phyloP scores from a whole-genome alignment of 148 eudicot genomes.

The Rhododendron mucronatum region DNA sequence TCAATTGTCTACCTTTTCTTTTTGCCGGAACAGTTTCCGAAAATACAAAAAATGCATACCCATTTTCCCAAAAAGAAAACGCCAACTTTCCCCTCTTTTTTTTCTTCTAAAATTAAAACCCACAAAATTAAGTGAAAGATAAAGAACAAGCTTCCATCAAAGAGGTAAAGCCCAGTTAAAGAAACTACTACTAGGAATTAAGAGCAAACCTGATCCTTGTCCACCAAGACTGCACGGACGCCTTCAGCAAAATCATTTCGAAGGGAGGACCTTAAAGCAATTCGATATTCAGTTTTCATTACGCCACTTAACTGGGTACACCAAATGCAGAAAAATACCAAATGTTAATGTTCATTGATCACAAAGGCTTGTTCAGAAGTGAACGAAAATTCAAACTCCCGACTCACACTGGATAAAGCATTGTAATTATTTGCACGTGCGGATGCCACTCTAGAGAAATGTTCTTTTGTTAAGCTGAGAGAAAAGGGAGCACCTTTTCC shows the following conservation, averaged over 20 bases:
- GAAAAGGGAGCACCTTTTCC: conserved; percentile 86
- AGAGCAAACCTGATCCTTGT: conserved; percentile 85
- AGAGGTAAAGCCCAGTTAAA: background rate
- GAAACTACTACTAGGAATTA: background rate
- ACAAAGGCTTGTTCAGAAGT: background rate
- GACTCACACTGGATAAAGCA: conserved; percentile 60
- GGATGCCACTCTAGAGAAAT: conserved; percentile 77
- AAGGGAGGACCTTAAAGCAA: conserved; percentile 69
- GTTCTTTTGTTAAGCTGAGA: conserved; percentile 57
- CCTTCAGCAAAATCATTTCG: conserved; percentile 87
- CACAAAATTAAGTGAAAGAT: background rate
- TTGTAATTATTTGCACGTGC: conserved; percentile 40
- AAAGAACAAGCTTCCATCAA: background rate
- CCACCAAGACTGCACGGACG: conserved; percentile 87
- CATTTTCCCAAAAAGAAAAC: background rate
- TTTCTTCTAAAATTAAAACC: background rate
- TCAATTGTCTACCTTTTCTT: background rate
- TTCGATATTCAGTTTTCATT: conserved; percentile 88
- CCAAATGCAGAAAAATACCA: conserved; percentile 15
- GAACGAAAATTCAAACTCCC: background rate
- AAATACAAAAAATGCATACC: background rate
- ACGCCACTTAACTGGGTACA: conserved; percentile 62
- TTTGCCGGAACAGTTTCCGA: background rate
- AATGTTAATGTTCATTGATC: conserved; percentile 1
- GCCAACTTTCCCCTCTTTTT: background rate